phyloP scores from a whole-genome alignment of 495 filamentous ascomycete genomes.

The Pseudotulostoma volvatum region DNA sequence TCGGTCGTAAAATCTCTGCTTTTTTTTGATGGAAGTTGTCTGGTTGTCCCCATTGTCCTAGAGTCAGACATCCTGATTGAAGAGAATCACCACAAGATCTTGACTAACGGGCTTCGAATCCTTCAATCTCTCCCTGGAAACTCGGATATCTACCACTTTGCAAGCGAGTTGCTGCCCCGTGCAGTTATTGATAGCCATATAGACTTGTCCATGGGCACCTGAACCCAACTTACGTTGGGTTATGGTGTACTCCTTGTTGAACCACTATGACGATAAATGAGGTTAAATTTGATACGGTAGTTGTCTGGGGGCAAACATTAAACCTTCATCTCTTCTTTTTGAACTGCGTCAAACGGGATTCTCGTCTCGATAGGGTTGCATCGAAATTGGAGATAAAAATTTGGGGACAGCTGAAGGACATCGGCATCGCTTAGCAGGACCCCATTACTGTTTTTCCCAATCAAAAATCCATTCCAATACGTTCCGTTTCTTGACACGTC shows the following conservation, averaged over 20 bases:
- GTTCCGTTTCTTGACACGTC: conserved; percentile 44
- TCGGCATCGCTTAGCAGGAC: conserved; percentile 42
- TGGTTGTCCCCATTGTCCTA: not conserved
- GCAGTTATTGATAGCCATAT: conserved; percentile 26
- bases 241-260: conserved; percentile 31
- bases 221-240: conserved; percentile 32
- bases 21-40: conserved; percentile 2
- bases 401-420: conserved; percentile 18
- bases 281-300: no score
- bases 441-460: conserved; percentile 24
- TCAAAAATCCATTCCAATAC: conserved; percentile 30
- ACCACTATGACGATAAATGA: conserved; percentile 19
- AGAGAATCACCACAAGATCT: no score
- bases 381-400: conserved; percentile 12
- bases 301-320: no score
- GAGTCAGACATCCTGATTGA: not conserved
- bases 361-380: conserved; percentile 2
- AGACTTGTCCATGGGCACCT: conserved; percentile 32
- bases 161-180: conserved; percentile 34
- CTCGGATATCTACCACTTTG: conserved; percentile 30
- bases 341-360: not conserved
- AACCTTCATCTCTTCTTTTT: conserved; percentile 6
- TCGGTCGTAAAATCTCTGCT: conserved; percentile 11
- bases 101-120: no score
- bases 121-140: conserved; percentile 3